Evolutionary conservation across 2,329 filamentous ascomycete species (phyloP).

Genomic region (Clonostachys byssicola): DNA sequence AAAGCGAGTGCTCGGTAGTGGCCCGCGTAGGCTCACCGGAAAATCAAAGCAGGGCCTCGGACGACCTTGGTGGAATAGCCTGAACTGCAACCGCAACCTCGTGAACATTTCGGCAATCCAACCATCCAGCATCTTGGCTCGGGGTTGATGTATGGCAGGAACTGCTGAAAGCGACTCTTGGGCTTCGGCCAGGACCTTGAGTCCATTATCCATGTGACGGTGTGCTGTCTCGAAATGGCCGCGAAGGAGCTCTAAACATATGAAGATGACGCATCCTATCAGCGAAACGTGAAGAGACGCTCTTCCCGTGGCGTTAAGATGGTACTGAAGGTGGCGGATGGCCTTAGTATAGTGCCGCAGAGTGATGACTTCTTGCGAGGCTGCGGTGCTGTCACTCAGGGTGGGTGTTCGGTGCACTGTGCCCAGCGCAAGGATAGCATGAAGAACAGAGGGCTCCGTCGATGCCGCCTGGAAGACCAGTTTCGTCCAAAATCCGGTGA

Average conservation of each 20-base stretch:
- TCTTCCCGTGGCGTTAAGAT: constrained; percentile 15
- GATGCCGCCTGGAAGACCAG: constrained; percentile 28
- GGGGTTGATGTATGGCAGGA: too few species aligned
- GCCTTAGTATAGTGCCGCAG: constrained; percentile 29
- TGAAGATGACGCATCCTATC: constrained; percentile 29
- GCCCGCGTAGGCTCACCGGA: too few species aligned
- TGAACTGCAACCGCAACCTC: constrained; percentile 1
- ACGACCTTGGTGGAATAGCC: not conserved
- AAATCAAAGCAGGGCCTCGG: too few species aligned
- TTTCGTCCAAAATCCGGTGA: constrained; percentile 28
- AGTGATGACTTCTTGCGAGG: not conserved
- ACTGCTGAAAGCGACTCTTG: too few species aligned
- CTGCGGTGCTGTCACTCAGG: not conserved
- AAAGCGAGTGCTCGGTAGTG: too few species aligned
- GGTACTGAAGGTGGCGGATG: constrained; percentile 25
- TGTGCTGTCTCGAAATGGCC: constrained; percentile 29
- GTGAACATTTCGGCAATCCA: constrained; percentile 1
- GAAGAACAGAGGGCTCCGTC: constrained; percentile 29
- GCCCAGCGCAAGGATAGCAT: constrained; percentile 30
- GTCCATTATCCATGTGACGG: constrained; percentile 35
- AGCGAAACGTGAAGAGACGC: constrained; percentile 26
- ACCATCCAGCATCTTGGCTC: not conserved
- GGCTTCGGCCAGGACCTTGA: constrained; percentile 25
- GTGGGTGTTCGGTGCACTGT: constrained; percentile 21
- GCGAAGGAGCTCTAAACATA: constrained; percentile 22